Conservation (phyloP, 768 basidiomycete genomes). For the Boletus sp. region DNA sequence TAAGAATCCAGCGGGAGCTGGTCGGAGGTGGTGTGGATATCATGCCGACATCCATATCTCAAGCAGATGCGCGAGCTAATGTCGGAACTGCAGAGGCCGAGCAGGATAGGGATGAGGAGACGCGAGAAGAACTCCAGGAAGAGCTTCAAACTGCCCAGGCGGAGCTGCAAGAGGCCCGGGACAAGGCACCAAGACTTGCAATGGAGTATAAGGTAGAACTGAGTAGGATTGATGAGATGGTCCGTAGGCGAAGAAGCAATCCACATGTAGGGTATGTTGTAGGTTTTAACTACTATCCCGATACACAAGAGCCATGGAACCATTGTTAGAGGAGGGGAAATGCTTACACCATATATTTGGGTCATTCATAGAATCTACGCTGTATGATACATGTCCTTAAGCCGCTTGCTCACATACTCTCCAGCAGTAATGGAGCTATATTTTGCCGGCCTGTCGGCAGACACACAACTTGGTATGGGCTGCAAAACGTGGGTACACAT, state of each 20-base stretch:
- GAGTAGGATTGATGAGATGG: conserved; percentile 24
- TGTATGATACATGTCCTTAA: conserved; percentile 46
- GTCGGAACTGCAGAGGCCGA: conserved; percentile 46
- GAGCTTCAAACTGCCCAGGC: conserved; percentile 30
- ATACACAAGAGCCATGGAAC: too few species aligned
- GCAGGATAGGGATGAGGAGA: conserved; percentile 42
- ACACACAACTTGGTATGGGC: conserved; percentile 50
- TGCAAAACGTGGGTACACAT: conserved; percentile 3
- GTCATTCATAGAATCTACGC: background rate
- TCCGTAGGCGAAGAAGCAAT: conserved; percentile 17
- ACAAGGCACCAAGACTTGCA: conserved; percentile 25
- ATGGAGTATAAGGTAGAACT: conserved; percentile 28
- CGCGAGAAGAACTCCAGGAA: conserved; percentile 40
- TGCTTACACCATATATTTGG: background rate
- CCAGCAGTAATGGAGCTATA: conserved; percentile 78
- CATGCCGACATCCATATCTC: too few species aligned
- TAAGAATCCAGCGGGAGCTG: too few species aligned
- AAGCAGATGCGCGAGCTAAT: too few species aligned
- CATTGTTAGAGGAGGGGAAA: too few species aligned
- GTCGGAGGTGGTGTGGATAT: too few species aligned
- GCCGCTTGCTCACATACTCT: conserved; percentile 74
- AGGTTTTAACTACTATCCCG: too few species aligned
- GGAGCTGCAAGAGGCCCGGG: conserved; percentile 22
- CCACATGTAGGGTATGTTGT: background rate
- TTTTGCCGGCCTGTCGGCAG: conserved; percentile 53